These are phyloP conservation scores for Trichoderma gamsii DNA, from an alignment of 495 filamentous ascomycete species.

Conservation along the genomic window DNA sequence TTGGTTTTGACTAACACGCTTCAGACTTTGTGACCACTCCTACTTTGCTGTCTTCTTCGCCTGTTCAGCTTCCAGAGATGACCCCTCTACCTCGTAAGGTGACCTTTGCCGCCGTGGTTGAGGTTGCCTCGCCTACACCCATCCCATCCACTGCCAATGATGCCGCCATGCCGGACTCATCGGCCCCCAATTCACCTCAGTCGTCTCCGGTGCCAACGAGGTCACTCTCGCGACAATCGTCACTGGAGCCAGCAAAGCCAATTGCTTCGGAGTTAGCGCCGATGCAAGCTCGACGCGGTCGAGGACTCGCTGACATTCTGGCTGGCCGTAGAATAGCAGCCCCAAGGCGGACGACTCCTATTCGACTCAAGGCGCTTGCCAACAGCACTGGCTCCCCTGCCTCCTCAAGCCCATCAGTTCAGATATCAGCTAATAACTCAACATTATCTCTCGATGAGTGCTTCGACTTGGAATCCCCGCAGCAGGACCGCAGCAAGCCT, in stretches of 20 bases:
- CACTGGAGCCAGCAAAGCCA: conserved; percentile 47
- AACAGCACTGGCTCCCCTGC: conserved; percentile 42
- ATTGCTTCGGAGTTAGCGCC: conserved; percentile 44
- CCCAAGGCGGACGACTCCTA: conserved; percentile 55
- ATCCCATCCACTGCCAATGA: conserved; percentile 31
- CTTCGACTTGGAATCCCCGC: conserved; percentile 66
- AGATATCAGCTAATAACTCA: conserved; percentile 61
- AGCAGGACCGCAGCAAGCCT: conserved; percentile 55
- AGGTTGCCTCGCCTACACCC: conserved; percentile 62
- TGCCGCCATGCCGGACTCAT: conserved; percentile 47
- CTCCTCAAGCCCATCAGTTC: conserved; percentile 63
- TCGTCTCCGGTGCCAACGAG: conserved; percentile 49
- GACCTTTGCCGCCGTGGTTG: conserved; percentile 56
- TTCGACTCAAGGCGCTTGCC: conserved; percentile 52
- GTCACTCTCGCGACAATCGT: conserved; percentile 40
- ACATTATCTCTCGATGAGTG: conserved; percentile 68
- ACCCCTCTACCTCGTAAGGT: conserved; percentile 90
- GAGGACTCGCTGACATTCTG: conserved; percentile 16
- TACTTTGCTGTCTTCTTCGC: conserved; percentile 74
- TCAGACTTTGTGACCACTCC: conserved; percentile 75
- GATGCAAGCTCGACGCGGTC: background rate
- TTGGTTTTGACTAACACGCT: conserved; percentile 25
- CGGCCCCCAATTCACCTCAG: conserved; percentile 37
- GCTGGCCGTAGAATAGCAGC: conserved; percentile 53
- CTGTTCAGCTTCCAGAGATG: conserved; percentile 62